phyloP scores from a whole-genome alignment of 2,329 filamentous ascomycete species.

The Chrysoporthe puriensis region DNA sequence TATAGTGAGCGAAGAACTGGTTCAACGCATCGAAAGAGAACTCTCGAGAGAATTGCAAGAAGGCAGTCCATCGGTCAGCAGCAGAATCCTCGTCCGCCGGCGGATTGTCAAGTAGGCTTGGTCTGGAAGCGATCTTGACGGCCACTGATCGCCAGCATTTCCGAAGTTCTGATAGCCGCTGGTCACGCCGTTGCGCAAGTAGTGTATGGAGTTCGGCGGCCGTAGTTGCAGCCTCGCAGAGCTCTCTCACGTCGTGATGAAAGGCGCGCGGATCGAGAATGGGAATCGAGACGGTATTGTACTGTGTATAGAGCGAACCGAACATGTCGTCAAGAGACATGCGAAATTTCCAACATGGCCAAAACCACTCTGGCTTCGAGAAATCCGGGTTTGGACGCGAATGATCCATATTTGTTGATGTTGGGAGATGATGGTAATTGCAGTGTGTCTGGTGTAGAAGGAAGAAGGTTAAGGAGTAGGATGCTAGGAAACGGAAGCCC shows the following conservation, averaged over 20 bases:
- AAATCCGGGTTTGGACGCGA: neutral
- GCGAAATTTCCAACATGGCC: constrained; percentile 6
- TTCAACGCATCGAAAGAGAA: constrained; percentile 3
- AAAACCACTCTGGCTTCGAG: neutral
- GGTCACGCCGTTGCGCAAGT: constrained; percentile 8
- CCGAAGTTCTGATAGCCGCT: neutral
- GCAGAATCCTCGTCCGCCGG: neutral
- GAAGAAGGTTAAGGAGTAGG: too few species aligned
- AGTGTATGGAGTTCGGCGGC: neutral
- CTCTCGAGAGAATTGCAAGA: neutral
- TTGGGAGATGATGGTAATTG: too few species aligned
- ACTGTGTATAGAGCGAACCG: constrained; percentile 3
- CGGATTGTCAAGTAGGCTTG: neutral
- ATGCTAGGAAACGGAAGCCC: too few species aligned
- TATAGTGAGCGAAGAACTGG: neutral
- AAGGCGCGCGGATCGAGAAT: constrained; percentile 7
- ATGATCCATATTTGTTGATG: constrained; percentile 4
- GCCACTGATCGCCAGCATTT: neutral
- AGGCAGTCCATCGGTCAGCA: neutral
- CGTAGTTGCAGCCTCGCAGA: constrained; percentile 1
- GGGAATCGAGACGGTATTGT: constrained; percentile 12
- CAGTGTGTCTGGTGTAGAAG: too few species aligned
- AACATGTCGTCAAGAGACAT: constrained; percentile 4
- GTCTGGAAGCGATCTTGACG: neutral
- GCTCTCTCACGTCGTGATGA: constrained; percentile 10